Base-by-base conservation (phyloP, 495 filamentous ascomycete species). In the Trichoderma gamsii region DNA sequence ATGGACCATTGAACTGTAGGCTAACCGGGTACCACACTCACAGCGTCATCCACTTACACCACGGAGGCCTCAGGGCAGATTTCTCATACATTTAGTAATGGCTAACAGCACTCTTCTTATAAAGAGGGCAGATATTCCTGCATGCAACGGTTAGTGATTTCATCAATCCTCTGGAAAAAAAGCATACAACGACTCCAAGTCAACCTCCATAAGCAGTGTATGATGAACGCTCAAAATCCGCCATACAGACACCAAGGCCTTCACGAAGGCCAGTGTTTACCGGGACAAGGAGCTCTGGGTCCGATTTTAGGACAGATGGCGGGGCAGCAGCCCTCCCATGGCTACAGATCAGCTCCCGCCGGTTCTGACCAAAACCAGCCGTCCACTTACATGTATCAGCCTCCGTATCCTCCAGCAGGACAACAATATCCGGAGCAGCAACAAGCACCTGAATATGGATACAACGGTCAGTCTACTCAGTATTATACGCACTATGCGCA, bases 181-280 rank as follows among this genome's bases (percentile, higher is more conserved):
- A 38, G 35, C 35, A 12, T 49, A 18, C 0, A 18, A 18, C n/a
- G n/a, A 5, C 44, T 18, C n/a, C 44, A 49, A 18, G 13, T 49
- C 44, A 4, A 49, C n/a, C 44, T 18, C 4, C 15, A n/a, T 1
- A 16, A 49, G 15, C 44, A 49, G 35, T 4, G 1, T n/a, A 49
- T 18, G n/a, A 63, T 63, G 21, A 63, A 27, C 32, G 4, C 59
- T 23, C 59, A 63, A 27, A 15, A 71, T 15, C 59, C 59, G 15
- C 59, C 18, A 38, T 63, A 63, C 59, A 5, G 15, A 9, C 44
- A 16, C 8, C 44, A 49, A n/a, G 15, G 15, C 15, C 44, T 15
- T 0, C n/a, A 49, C 44, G 44, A 15, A 49, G 23, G 23, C n/a
- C 59, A 63, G 59, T 15, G 4, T 23, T 21, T 21, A 23, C 59